Conservation (phyloP, 192 early-diverging fungal species). For the Backusella circina region DNA sequence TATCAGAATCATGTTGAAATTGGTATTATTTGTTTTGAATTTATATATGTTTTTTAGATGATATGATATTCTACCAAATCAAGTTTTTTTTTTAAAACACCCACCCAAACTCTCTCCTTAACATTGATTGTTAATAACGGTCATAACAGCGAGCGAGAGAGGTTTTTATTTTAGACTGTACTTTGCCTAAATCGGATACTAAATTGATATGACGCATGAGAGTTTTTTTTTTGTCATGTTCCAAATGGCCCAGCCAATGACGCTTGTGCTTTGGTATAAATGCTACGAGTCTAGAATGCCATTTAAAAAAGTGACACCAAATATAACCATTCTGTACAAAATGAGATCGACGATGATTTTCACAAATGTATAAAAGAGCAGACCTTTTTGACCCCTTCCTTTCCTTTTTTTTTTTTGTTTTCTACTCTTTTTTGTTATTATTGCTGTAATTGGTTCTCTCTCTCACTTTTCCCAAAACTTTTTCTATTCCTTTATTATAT, state of each 20-base stretch:
- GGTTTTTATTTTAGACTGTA: not conserved
- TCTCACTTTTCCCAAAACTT: not conserved
- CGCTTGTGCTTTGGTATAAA: not conserved
- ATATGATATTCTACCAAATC: not conserved
- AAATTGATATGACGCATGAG: not conserved
- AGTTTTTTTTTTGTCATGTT: not conserved
- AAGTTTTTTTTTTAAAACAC: not conserved
- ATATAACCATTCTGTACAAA: not conserved
- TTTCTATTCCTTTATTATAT: not conserved
- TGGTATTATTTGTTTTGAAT: not conserved
- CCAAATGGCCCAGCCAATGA: not conserved
- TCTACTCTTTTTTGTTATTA: not conserved
- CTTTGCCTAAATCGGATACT: constrained; percentile 8
- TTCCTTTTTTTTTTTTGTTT: not conserved
- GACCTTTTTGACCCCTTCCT: not conserved
- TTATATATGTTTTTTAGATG: not conserved
- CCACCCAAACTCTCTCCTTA: not conserved
- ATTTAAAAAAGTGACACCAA: constrained; percentile 9
- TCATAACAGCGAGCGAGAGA: too few relatives aligned
- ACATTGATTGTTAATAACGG: not conserved
- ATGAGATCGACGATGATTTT: constrained; percentile 1
- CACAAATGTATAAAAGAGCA: constrained; percentile 7
- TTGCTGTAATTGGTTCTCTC: not conserved
- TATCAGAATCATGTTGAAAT: not conserved
- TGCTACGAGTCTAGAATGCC: constrained; percentile 8